A percentile compares a stretch with the other conserved stretches of the same genome.
These are phyloP conservation scores for Bisporella sp. DNA, from an alignment of 2,329 filamentous ascomycete genomes.

Conservation along the genomic window DNA sequence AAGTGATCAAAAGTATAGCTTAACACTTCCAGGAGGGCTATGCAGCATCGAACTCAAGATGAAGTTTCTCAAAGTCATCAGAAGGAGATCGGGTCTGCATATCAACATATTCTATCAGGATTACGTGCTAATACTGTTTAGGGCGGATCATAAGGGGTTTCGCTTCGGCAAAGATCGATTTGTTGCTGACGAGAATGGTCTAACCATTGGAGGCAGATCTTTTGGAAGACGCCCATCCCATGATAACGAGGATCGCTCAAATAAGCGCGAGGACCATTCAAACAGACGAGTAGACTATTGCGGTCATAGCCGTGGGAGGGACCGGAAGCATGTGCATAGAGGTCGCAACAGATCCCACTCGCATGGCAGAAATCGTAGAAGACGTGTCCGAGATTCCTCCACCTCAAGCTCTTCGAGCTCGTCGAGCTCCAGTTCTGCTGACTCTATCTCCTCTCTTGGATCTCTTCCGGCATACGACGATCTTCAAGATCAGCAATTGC, in stretches of 20 bases:
- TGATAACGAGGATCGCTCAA: not conserved
- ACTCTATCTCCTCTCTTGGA: constrained; percentile 36
- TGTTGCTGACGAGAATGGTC: constrained; percentile 14
- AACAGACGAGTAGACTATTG: constrained; percentile 3
- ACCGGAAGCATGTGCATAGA: constrained; percentile 4
- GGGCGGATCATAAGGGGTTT: constrained; percentile 34
- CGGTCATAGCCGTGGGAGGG: constrained; percentile 12
- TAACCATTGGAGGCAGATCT: constrained; percentile 13
- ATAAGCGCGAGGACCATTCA: constrained; percentile 1
- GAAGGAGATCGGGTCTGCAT: not conserved
- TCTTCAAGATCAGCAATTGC: constrained; percentile 41
- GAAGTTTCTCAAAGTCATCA: too few relatives aligned
- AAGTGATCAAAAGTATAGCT: not conserved
- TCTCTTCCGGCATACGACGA: constrained; percentile 49
- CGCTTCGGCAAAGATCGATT: constrained; percentile 20
- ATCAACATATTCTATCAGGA: not conserved
- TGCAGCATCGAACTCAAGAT: too few relatives aligned
- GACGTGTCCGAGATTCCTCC: not conserved
- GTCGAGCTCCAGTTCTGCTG: constrained; percentile 29
- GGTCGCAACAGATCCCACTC: not conserved
- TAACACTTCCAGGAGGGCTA: too few relatives aligned
- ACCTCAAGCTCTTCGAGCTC: constrained; percentile 21
- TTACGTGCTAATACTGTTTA: not conserved
- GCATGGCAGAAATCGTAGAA: constrained; percentile 3
- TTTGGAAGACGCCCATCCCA: constrained; percentile 10